Evolutionary conservation across 2,329 filamentous ascomycete genomes (phyloP).

Genomic region (Penicillium palitans): DNA sequence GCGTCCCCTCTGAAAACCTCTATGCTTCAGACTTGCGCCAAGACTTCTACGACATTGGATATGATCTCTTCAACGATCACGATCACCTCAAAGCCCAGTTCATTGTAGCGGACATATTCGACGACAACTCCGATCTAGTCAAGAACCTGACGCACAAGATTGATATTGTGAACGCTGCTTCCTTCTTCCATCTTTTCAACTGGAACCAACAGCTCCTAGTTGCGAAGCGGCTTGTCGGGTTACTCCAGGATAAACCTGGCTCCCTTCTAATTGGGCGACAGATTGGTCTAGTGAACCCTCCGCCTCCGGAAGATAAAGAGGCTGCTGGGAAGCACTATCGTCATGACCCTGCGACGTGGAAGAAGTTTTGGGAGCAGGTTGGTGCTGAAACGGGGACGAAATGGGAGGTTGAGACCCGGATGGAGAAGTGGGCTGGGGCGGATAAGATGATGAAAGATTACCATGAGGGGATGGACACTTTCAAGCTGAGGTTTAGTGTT

Average conservation of each 20-base stretch:
- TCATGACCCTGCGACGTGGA: conserved; percentile 54
- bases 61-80: conserved; percentile 64
- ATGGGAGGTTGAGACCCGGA: conserved; percentile 46
- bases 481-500: conserved; percentile 21
- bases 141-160: conserved; percentile 31
- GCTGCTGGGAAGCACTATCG: conserved; percentile 39
- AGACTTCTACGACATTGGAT: conserved; percentile 59
- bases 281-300: conserved; percentile 19
- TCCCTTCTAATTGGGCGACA: conserved; percentile 28
- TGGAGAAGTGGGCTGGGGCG: conserved; percentile 17
- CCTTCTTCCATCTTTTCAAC: conserved; percentile 46
- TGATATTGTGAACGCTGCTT: conserved; percentile 43
- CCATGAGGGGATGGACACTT: conserved; percentile 16
- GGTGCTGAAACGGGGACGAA: conserved; percentile 50
- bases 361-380: conserved; percentile 56
- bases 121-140: conserved; percentile 29
- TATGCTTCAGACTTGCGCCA: conserved; percentile 53
- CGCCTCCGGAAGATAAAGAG: conserved; percentile 9
- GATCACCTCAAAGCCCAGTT: conserved; percentile 14
- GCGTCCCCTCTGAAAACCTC: conserved; percentile 51
- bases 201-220: conserved; percentile 35
- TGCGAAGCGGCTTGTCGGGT: conserved; percentile 33
- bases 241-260: conserved; percentile 31
- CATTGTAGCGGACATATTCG: conserved; percentile 49
- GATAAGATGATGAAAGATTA: conserved; percentile 12